Percentiles rank a stretch among this genome's conserved stretches.
phyloP scores from a whole-genome alignment of 2,329 filamentous ascomycete genomes.

The Sporothrix humicola region DNA sequence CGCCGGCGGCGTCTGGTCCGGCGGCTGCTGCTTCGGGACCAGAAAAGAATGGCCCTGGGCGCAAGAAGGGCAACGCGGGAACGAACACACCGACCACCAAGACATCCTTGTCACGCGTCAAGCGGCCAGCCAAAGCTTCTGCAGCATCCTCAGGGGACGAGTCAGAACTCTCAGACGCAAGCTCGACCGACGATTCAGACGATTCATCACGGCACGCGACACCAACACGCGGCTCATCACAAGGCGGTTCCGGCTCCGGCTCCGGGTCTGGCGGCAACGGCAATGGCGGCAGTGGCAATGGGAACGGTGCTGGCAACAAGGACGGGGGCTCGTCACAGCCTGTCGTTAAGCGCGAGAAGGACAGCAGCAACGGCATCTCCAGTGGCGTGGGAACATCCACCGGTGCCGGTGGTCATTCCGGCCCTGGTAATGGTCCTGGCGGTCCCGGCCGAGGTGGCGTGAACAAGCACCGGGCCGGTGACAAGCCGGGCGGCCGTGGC shows the following conservation, averaged over 20 bases:
- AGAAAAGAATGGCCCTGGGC: conserved; percentile 44
- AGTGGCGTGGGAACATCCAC: conserved; percentile 20
- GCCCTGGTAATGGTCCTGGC: conserved; percentile 7
- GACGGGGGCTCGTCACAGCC: conserved; percentile 6
- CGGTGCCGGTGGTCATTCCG: neutral
- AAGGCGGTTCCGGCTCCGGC: conserved; percentile 27
- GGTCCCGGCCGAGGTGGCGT: conserved; percentile 12
- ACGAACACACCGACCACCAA: conserved; percentile 51
- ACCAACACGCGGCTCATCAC: conserved; percentile 43
- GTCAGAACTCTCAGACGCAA: conserved; percentile 69
- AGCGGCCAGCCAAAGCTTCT: conserved; percentile 65
- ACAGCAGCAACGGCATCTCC: conserved; percentile 30
- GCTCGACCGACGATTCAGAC: conserved; percentile 60
- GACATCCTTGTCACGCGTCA: conserved; percentile 67
- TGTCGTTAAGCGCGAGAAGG: conserved; percentile 30
- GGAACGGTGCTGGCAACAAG: neutral
- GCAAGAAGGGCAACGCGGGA: conserved; percentile 55
- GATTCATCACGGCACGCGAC: conserved; percentile 53
- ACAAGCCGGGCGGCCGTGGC: conserved; percentile 26
- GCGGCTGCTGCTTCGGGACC: conserved; percentile 40
- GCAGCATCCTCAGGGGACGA: conserved; percentile 62
- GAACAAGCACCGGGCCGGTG: conserved; percentile 32
- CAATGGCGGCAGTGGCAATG: conserved; percentile 16
- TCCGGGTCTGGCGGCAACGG: conserved; percentile 25
- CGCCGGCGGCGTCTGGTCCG: conserved; percentile 43